Conservation (phyloP, 495 filamentous ascomycete genomes). For the Cetradonia linearis region DNA sequence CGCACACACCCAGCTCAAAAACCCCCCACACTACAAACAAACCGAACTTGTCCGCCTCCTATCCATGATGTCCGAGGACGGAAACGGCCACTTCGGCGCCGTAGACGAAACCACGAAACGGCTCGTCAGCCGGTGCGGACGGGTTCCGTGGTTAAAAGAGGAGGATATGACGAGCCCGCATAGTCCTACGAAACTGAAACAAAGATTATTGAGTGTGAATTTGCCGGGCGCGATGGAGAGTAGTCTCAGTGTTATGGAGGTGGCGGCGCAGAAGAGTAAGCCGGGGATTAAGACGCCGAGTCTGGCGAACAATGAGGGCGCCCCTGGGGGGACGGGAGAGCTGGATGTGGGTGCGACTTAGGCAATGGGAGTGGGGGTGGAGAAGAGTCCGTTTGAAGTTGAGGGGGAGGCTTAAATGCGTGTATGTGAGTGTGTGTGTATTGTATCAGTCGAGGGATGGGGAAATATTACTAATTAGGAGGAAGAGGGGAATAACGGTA, state of each 20-base stretch:
- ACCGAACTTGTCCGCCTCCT: constrained; percentile 73
- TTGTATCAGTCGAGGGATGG: background rate
- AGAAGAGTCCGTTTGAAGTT: constrained; percentile 24
- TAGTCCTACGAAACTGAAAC: constrained; percentile 30
- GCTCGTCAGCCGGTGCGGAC: constrained; percentile 69
- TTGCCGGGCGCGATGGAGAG: constrained; percentile 39
- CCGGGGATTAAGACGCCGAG: constrained; percentile 80
- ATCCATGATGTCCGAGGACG: constrained; percentile 46
- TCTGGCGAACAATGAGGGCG: constrained; percentile 26
- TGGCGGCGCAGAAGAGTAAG: constrained; percentile 71
- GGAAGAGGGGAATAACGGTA: too few relatives aligned
- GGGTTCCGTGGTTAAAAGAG: constrained; percentile 69
- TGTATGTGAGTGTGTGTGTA: background rate
- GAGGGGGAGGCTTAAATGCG: constrained; percentile 23
- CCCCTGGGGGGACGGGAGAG: background rate
- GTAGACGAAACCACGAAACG: constrained; percentile 82
- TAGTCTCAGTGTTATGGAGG: constrained; percentile 59
- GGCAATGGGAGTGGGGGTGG: background rate
- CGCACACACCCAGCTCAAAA: constrained; percentile 77
- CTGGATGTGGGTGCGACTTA: background rate
- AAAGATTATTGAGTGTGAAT: constrained; percentile 36
- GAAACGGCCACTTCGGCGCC: constrained; percentile 69
- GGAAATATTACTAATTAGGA: too few relatives aligned
- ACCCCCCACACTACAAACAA: constrained; percentile 81
- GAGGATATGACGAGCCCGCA: constrained; percentile 29